Evolutionary conservation across 768 basidiomycete species (phyloP).

Genomic region (Gymnopilus dilepis): DNA sequence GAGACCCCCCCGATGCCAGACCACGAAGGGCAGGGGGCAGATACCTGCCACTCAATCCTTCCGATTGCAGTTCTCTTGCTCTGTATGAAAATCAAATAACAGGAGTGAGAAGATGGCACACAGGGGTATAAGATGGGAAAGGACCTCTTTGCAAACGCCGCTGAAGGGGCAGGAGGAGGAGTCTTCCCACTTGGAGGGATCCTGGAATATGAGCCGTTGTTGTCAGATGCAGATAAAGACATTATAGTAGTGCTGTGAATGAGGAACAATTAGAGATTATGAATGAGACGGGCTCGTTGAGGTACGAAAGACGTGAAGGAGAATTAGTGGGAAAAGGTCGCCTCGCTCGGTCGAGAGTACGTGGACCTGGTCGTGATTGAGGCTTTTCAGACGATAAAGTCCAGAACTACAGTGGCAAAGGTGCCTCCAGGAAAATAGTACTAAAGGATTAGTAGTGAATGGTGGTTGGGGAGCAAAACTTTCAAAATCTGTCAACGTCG

Average conservation of each 20-base stretch:
- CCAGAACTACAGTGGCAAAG: conserved; percentile 54
- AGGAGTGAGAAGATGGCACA: conserved; percentile 21
- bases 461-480: conserved; percentile 46
- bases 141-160: conserved; percentile 82
- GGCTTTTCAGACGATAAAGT: conserved; percentile 41
- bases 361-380: conserved; percentile 46
- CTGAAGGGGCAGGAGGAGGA: conserved; percentile 88
- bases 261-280: conserved; percentile 86
- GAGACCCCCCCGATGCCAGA: conserved; percentile 71
- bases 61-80: conserved; percentile 86
- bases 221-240: conserved; percentile 89
- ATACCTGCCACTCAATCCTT: conserved; percentile 70
- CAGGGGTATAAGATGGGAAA: conserved; percentile 7
- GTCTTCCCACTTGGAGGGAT: conserved; percentile 84
- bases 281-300: conserved; percentile 34
- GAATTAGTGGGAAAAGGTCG: conserved; percentile 32
- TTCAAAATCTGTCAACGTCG: conserved; percentile 30
- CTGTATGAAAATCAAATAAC: conserved; percentile 42
- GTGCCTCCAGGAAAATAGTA: conserved; percentile 56
- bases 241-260: conserved; percentile 72
- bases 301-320: conserved; percentile 34
- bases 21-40: conserved; percentile 83
- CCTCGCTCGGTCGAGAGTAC: conserved; percentile 39
- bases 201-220: conserved; percentile 81
- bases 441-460: conserved; percentile 53